A percentile compares a stretch with the other conserved stretches of the same genome.
Conservation (phyloP, 441 rosid genomes). For the Corymbia citriodora region DNA sequence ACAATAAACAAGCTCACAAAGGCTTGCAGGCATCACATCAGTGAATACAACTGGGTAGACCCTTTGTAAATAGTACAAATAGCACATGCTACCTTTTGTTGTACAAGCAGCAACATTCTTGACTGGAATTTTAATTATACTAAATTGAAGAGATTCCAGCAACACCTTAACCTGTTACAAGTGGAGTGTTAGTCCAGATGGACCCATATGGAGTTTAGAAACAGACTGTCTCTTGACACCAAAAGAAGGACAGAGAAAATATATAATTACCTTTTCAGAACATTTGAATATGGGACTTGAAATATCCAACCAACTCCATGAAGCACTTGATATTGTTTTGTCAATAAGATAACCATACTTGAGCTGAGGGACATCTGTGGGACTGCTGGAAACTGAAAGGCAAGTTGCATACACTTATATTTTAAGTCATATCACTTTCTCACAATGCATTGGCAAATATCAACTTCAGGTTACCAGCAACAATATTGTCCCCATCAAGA, state of each 20-base stretch:
- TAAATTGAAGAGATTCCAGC: conserved; percentile 55
- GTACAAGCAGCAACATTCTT: conserved; percentile 45
- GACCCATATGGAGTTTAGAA: background rate
- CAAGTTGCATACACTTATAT: conserved; percentile 1
- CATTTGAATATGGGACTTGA: conserved; percentile 54
- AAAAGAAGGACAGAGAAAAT: background rate
- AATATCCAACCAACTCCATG: conserved; percentile 65
- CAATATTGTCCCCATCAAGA: conserved; percentile 61
- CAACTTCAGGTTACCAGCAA: conserved; percentile 59
- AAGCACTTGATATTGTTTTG: conserved; percentile 26
- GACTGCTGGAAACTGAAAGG: conserved; percentile 77
- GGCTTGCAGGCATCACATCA: background rate
- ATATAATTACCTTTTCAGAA: conserved; percentile 48
- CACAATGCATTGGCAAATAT: background rate
- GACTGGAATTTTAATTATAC: conserved; percentile 61
- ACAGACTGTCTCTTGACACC: background rate
- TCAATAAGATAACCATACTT: conserved; percentile 55
- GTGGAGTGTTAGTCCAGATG: background rate
- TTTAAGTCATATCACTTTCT: conserved; percentile 3
- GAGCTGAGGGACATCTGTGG: conserved; percentile 62
- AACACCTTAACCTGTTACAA: conserved; percentile 44
- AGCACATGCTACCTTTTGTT: conserved; percentile 45
- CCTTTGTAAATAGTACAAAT: background rate
- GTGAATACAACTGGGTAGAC: background rate
- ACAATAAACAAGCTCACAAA: background rate